Conservation (phyloP, 2,329 filamentous ascomycete species). For the Teratosphaeria viscida region DNA sequence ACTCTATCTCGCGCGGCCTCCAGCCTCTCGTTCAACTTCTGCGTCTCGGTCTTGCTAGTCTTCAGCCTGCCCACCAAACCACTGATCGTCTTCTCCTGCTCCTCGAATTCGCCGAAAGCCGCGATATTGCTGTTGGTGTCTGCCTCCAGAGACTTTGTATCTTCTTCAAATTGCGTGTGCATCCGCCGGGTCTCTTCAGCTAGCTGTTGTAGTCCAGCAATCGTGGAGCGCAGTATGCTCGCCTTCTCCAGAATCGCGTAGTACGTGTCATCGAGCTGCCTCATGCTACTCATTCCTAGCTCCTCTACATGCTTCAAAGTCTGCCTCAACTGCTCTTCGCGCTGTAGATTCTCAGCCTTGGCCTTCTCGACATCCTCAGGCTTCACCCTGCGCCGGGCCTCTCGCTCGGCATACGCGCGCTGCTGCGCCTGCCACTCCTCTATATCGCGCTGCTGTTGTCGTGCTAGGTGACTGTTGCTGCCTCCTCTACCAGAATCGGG, state of each 20-base stretch:
- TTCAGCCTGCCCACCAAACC: constrained; percentile 52
- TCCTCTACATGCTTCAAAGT: constrained; percentile 36
- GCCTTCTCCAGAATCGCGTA: constrained; percentile 62
- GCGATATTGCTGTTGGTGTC: constrained; percentile 54
- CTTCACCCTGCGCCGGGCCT: constrained; percentile 19
- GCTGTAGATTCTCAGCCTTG: constrained; percentile 27
- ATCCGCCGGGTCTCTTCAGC: constrained; percentile 45
- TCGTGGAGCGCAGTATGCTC: constrained; percentile 51
- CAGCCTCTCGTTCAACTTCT: constrained; percentile 51
- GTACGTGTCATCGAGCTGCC: constrained; percentile 62
- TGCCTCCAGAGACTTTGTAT: constrained; percentile 47
- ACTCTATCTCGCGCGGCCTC: constrained; percentile 54
- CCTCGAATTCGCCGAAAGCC: constrained; percentile 50
- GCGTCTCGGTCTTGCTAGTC: constrained; percentile 49
- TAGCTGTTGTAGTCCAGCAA: constrained; percentile 57
- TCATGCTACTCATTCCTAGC: constrained; percentile 51
- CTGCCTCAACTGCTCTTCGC: constrained; percentile 29
- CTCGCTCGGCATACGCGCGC: constrained; percentile 8
- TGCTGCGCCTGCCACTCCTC: constrained; percentile 11
- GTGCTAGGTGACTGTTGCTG: constrained; percentile 4
- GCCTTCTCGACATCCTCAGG: constrained; percentile 31
- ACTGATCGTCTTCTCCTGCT: constrained; percentile 54
- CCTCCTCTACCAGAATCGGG: constrained; percentile 15
- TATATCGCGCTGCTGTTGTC: constrained; percentile 6
- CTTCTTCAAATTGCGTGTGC: constrained; percentile 42